phyloP scores from a whole-genome alignment of 768 basidiomycete species.

The Mycena rosella region DNA sequence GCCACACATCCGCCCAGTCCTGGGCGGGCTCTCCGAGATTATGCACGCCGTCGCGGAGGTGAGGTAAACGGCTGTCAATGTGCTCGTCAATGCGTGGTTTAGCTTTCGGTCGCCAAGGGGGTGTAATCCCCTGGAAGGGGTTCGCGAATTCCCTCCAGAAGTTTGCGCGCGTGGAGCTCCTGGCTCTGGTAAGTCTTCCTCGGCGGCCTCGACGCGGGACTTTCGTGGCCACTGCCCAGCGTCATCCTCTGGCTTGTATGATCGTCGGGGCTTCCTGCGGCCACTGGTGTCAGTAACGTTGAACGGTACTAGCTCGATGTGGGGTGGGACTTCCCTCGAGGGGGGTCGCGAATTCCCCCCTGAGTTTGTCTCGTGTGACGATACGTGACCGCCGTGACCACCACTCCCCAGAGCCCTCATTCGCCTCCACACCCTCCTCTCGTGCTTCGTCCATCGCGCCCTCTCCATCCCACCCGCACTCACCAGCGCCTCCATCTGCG shows the following conservation, averaged over 20 bases:
- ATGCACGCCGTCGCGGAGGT: conserved; percentile 13
- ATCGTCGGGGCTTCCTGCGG: conserved; percentile 2
- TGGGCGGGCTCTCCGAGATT: conserved; percentile 13
- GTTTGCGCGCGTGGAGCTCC: conserved; percentile 7
- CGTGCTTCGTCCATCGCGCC: conserved; percentile 1
- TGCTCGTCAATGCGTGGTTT: conserved; percentile 17
- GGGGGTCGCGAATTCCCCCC: conserved; percentile 28
- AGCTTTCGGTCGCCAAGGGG: background rate
- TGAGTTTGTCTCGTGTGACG: conserved; percentile 19
- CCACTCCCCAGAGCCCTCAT: background rate
- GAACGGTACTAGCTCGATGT: background rate
- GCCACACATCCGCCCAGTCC: conserved; percentile 15
- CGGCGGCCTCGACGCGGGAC: background rate
- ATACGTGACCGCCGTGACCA: conserved; percentile 14
- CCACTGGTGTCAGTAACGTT: conserved; percentile 21
- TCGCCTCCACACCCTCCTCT: conserved; percentile 9
- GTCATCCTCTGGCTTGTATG: background rate
- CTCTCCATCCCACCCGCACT: background rate
- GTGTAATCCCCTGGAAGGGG: conserved; percentile 25
- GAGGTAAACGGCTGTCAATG: conserved; percentile 15
- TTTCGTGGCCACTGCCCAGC: conserved; percentile 2
- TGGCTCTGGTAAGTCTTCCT: background rate
- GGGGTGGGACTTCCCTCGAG: conserved; percentile 32
- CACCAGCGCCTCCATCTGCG: background rate
- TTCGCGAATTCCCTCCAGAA: conserved; percentile 16